Evolutionary conservation across 331 rosid genomes (phyloP), one percentile per base, ranked within the genome.

Genomic region (Cydonia oblonga): DNA sequence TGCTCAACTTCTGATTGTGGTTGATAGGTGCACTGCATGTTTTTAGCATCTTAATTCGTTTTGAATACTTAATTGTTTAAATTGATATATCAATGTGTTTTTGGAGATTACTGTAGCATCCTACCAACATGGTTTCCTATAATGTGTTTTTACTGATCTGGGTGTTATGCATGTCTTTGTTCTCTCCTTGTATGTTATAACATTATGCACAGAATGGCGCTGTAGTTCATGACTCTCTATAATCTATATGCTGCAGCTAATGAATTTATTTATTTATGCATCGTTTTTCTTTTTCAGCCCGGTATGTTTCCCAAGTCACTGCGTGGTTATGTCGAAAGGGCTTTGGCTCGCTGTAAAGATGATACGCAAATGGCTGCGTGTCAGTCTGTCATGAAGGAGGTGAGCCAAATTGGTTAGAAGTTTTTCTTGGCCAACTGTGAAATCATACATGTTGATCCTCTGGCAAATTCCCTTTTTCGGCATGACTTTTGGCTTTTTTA

Each of bases 291-390:
- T 74, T 65, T 80, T 79, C 91, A 95, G 99, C 92, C 99, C 70
- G 96, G 88, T 73, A 82, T 78, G 87, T 91, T 91, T 76, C 99
- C 99, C 32, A 91, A 85, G 74, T 91, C 97, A 26, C 77, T 95
- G 71, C 92, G 99, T 59, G 96, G 92, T 66, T 95, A 95, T 83
- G 96, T 92, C 67, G 97, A 88, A 83, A 95, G 96, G 85, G 97
- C 92, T 73, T 84, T 91, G 90, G 88, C 90, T 76, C 96, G 99
- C 28, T 95, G 93, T 86, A 88, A 90, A 82, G 96, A 84, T 83
- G 99, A 95, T 71, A 81, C 35, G 54, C 96, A 88, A 75, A 89
- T 84, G 99, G 70, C 86, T 61, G 92, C 90, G 16, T 85, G 90
- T 87, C 97, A 91, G 84, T 84, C 84, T 52, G 86, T 85, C 81